A percentile compares a stretch with the other conserved stretches of the same genome.
Conservation (phyloP, 1,284 basidiomycete genomes). For the Fistulina hepatica region DNA sequence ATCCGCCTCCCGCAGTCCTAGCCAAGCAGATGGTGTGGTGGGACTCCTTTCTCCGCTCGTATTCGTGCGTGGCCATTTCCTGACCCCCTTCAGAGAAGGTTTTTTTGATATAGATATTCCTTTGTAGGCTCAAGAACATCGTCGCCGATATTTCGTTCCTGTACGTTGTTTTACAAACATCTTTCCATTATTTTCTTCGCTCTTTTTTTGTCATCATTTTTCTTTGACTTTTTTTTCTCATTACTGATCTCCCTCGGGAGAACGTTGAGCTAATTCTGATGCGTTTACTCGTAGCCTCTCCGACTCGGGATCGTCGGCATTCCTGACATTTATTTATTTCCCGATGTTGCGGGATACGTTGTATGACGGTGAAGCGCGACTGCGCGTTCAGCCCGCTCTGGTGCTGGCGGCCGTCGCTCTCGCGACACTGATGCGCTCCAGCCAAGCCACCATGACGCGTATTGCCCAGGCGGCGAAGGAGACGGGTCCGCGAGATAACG, state of each 20-base stretch:
- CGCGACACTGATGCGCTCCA: conserved; percentile 63
- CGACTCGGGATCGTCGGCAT: too few relatives aligned
- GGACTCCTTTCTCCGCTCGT: conserved; percentile 8
- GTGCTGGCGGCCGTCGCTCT: conserved; percentile 58
- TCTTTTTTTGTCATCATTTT: too few relatives aligned
- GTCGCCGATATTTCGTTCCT: conserved; percentile 10
- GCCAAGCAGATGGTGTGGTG: conserved; percentile 11
- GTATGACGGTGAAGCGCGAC: conserved; percentile 35
- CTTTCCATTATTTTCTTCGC: too few relatives aligned
- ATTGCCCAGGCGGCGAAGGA: too few relatives aligned
- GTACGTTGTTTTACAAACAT: too few relatives aligned
- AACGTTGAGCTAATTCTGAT: too few relatives aligned
- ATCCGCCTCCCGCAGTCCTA: conserved; percentile 5
- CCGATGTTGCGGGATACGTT: conserved; percentile 43
- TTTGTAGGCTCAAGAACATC: conserved; percentile 9
- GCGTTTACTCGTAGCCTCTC: too few relatives aligned
- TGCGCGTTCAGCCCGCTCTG: conserved; percentile 55
- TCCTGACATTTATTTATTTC: conserved; percentile 56
- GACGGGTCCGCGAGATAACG: too few relatives aligned
- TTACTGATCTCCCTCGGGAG: too few relatives aligned
- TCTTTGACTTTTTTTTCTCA: too few relatives aligned
- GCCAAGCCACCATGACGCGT: conserved; percentile 56
- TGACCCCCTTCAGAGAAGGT: neutral
- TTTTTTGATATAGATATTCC: neutral
- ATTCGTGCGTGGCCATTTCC: conserved; percentile 6